These are phyloP conservation scores for Magnolia kwangsiensis DNA, from an alignment of 164 flowering plant species.

Conservation along the genomic window DNA sequence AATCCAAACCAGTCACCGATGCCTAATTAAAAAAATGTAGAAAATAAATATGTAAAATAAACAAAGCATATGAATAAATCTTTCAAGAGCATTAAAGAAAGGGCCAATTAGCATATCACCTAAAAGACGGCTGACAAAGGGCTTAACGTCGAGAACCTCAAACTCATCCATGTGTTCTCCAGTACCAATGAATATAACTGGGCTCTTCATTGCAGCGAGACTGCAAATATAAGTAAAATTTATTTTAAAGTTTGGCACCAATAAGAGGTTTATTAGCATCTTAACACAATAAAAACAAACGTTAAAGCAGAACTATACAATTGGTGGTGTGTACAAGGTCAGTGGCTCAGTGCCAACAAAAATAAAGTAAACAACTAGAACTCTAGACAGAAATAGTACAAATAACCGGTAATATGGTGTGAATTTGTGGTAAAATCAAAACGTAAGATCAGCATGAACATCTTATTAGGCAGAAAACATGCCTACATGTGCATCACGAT, in stretches of 20 bases:
- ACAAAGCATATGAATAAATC: not conserved
- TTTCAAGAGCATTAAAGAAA: not conserved
- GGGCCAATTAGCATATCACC: conserved; percentile 35
- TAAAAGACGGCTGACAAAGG: conserved; percentile 94
- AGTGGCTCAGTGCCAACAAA: not conserved
- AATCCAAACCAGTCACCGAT: conserved; percentile 99
- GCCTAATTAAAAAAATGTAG: conserved; percentile 38
- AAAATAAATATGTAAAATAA: conserved; percentile 2
- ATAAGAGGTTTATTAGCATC: not conserved
- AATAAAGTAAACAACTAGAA: not conserved
- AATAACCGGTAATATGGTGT: too few relatives aligned
- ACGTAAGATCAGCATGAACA: too few relatives aligned
- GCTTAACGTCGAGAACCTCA: conserved; percentile 97
- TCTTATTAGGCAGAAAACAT: too few relatives aligned
- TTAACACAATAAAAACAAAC: not conserved
- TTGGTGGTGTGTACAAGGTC: not conserved
- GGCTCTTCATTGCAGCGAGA: conserved; percentile 98
- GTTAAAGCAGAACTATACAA: not conserved
- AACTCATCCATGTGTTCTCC: conserved; percentile 99
- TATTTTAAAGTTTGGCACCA: not conserved
- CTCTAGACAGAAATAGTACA: too few relatives aligned
- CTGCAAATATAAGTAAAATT: conserved; percentile 36
- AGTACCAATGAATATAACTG: conserved; percentile 92
- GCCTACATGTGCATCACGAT: too few relatives aligned
- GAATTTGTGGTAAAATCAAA: too few relatives aligned